These are phyloP conservation scores for Cyberlindnera euphorbiae DNA, from an alignment of 805 yeast genomes.

Conservation along the genomic window DNA sequence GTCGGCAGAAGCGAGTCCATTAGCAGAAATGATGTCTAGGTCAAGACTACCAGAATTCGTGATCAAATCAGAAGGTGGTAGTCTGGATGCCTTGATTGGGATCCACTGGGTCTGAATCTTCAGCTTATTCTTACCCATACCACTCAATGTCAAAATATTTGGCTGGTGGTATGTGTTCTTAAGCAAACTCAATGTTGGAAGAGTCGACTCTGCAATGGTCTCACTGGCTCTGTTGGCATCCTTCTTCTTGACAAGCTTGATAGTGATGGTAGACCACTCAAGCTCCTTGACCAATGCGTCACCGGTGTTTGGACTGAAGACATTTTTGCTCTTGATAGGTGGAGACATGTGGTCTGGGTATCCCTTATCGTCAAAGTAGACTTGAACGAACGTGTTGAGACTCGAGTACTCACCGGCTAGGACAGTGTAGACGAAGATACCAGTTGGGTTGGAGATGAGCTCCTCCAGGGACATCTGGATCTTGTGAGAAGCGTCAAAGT, in stretches of 20 bases:
- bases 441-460: constrained; percentile 56
- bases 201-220: constrained; percentile 52
- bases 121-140: constrained; percentile 48
- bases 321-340: constrained; percentile 33
- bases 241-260: constrained; percentile 57
- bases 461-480: constrained; percentile 54
- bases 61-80: constrained; percentile 73
- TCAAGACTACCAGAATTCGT: constrained; percentile 69
- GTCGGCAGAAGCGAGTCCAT: constrained; percentile 78
- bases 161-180: constrained; percentile 63
- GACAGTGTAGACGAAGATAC: constrained; percentile 69
- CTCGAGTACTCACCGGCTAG: constrained; percentile 52
- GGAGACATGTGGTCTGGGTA: constrained; percentile 58
- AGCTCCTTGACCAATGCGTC: constrained; percentile 77
- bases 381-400: constrained; percentile 63
- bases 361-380: constrained; percentile 71
- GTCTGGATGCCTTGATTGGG: constrained; percentile 55
- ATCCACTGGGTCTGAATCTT: constrained; percentile 68
- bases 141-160: constrained; percentile 48
- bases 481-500: constrained; percentile 32
- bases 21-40: constrained; percentile 59
- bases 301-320: constrained; percentile 48
- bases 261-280: constrained; percentile 61
- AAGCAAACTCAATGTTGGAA: constrained; percentile 65
- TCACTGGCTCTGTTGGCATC: constrained; percentile 52